These are phyloP conservation scores for Komagataea norvegica DNA, from an alignment of 1,139 yeast genomes.

Conservation along the genomic window DNA sequence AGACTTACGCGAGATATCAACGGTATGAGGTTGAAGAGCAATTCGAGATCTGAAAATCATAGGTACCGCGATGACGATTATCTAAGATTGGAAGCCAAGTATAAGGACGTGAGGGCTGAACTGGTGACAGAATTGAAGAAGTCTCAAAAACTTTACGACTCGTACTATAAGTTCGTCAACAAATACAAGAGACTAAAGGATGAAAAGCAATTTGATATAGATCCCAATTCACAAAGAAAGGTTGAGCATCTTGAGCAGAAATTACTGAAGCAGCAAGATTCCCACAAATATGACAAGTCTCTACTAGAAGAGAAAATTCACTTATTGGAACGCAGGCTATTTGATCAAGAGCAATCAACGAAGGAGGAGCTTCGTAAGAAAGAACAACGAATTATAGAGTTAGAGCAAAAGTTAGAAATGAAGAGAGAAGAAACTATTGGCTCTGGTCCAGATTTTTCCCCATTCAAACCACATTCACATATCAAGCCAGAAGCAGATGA, in stretches of 20 bases:
- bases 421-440: background rate
- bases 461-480: too few species aligned
- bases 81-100: conserved; percentile 26
- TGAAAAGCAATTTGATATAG: conserved; percentile 15
- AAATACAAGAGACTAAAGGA: conserved; percentile 28
- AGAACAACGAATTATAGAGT: conserved; percentile 22
- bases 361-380: conserved; percentile 17
- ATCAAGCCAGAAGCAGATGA: too few species aligned
- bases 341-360: conserved; percentile 22
- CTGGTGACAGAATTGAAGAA: conserved; percentile 30
- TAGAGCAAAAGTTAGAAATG: conserved; percentile 15
- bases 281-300: conserved; percentile 25
- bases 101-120: conserved; percentile 32
- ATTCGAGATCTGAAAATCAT: too few species aligned
- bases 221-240: conserved; percentile 17
- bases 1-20: conserved; percentile 19
- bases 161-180: conserved; percentile 38
- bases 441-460: too few species aligned
- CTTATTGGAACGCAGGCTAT: conserved; percentile 22
- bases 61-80: conserved; percentile 10
- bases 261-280: conserved; percentile 20
- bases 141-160: conserved; percentile 31
- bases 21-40: conserved; percentile 18
- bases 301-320: conserved; percentile 23
- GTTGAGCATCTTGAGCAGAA: conserved; percentile 25